Evolutionary conservation across 495 filamentous ascomycete genomes (phyloP).

Genomic region (Cetradonia linearis): DNA sequence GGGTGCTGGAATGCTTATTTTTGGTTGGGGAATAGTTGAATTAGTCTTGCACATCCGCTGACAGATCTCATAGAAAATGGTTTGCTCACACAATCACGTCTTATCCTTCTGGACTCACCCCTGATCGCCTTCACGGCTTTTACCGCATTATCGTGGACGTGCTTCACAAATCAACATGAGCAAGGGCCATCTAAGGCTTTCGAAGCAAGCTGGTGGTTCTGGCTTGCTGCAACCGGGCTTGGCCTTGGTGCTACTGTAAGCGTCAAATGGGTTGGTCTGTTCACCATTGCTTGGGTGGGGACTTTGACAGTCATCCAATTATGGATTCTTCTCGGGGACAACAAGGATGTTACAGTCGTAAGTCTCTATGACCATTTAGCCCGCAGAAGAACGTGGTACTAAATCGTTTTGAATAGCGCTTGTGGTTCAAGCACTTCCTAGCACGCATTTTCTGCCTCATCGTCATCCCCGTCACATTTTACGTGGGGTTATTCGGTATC

Average conservation of each 20-base stretch:
- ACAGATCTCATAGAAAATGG: slow-evolving; percentile 62
- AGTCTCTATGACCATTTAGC: slow-evolving; percentile 17
- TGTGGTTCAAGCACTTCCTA: slow-evolving; percentile 93
- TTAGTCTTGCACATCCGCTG: neutral
- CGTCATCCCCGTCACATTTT: slow-evolving; percentile 78
- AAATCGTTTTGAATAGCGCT: slow-evolving; percentile 40
- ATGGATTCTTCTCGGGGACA: slow-evolving; percentile 87
- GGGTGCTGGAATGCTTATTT: slow-evolving; percentile 78
- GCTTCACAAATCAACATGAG: slow-evolving; percentile 95
- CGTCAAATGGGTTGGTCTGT: slow-evolving; percentile 97
- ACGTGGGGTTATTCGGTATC: slow-evolving; percentile 90
- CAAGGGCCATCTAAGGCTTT: slow-evolving; percentile 82
- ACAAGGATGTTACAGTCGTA: slow-evolving; percentile 68
- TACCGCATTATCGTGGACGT: slow-evolving; percentile 81
- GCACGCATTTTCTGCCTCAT: slow-evolving; percentile 88
- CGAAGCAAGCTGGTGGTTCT: slow-evolving; percentile 90
- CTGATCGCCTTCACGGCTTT: slow-evolving; percentile 88
- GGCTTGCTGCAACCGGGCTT: slow-evolving; percentile 78
- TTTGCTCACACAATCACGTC: slow-evolving; percentile 82
- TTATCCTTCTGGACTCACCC: slow-evolving; percentile 94
- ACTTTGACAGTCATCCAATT: slow-evolving; percentile 81
- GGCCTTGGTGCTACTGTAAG: slow-evolving; percentile 84
- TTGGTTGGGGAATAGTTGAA: slow-evolving; percentile 49
- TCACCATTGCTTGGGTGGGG: slow-evolving; percentile 98
- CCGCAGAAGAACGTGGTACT: slow-evolving; percentile 10